These are phyloP conservation scores for Arxiozyma heterogenica DNA, from an alignment of 1,139 yeast genomes.

Conservation along the genomic window DNA sequence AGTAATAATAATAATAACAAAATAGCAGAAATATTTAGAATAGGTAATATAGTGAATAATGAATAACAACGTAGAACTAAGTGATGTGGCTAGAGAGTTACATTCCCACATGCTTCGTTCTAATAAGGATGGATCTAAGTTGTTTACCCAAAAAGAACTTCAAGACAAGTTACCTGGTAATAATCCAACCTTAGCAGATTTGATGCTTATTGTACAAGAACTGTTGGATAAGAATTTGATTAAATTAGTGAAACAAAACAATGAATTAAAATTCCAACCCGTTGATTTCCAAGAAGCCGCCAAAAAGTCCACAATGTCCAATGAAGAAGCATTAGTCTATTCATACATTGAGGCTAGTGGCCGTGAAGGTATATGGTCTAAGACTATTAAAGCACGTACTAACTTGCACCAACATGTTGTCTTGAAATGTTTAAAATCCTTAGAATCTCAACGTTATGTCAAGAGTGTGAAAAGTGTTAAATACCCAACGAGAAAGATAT, in stretches of 20 bases:
- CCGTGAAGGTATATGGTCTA: slow-evolving; percentile 95
- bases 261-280: slow-evolving; percentile 64
- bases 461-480: slow-evolving; percentile 88
- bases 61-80: slow-evolving; percentile 19
- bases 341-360: slow-evolving; percentile 87
- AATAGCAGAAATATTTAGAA: not conserved
- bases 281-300: slow-evolving; percentile 58
- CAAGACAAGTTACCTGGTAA: slow-evolving; percentile 34
- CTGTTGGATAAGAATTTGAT: slow-evolving; percentile 56
- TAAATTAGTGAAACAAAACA: slow-evolving; percentile 57
- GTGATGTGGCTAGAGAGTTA: slow-evolving; percentile 46
- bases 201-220: slow-evolving; percentile 57
- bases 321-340: slow-evolving; percentile 88
- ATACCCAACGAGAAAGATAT: slow-evolving; percentile 92
- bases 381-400: slow-evolving; percentile 82
- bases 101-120: slow-evolving; percentile 50
- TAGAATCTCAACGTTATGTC: slow-evolving; percentile 78
- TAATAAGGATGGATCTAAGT: slow-evolving; percentile 31
- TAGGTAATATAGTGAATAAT: not conserved
- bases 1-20: not conserved
- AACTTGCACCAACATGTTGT: slow-evolving; percentile 92
- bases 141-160: slow-evolving; percentile 54
- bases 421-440: slow-evolving; percentile 67
- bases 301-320: slow-evolving; percentile 63
- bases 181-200: slow-evolving; percentile 33